Evolutionary conservation across 2,329 filamentous ascomycete species (phyloP).

Genomic region (Monosporascus sp.): DNA sequence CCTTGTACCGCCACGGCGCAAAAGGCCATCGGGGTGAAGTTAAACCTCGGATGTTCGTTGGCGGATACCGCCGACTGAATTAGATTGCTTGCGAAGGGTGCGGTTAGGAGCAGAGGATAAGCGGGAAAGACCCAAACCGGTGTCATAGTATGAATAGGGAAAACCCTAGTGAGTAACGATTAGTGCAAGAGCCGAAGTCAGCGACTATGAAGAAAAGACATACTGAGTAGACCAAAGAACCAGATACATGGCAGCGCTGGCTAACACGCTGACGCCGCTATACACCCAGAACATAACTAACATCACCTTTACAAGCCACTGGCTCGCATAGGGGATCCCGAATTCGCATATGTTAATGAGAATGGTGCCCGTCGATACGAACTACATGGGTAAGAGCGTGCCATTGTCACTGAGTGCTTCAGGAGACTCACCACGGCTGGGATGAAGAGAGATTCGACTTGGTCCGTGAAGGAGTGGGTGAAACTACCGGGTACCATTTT

Average conservation of each 20-base stretch:
- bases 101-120: conserved; percentile 73
- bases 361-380: conserved; percentile 56
- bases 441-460: conserved; percentile 72
- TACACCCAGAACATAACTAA: conserved; percentile 72
- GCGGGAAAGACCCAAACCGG: conserved; percentile 85
- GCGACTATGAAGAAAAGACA: conserved; percentile 10
- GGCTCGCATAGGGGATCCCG: conserved; percentile 54
- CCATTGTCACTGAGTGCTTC: not conserved
- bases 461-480: conserved; percentile 65
- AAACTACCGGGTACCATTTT: conserved; percentile 65
- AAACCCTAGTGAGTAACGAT: conserved; percentile 30
- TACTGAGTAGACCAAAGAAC: conserved; percentile 61
- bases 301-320: conserved; percentile 57
- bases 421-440: conserved; percentile 54
- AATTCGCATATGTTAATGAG: conserved; percentile 76
- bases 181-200: not conserved
- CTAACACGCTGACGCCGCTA: conserved; percentile 57
- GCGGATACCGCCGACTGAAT: conserved; percentile 34
- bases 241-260: conserved; percentile 68
- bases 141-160: conserved; percentile 75
- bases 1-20: conserved; percentile 47
- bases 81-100: conserved; percentile 62
- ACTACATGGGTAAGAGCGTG: conserved; percentile 1
- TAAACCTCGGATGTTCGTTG: conserved; percentile 24
- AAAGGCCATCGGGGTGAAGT: conserved; percentile 41